Base-by-base conservation (phyloP, 257 asterid species). In the Thymus mandschuricus region DNA sequence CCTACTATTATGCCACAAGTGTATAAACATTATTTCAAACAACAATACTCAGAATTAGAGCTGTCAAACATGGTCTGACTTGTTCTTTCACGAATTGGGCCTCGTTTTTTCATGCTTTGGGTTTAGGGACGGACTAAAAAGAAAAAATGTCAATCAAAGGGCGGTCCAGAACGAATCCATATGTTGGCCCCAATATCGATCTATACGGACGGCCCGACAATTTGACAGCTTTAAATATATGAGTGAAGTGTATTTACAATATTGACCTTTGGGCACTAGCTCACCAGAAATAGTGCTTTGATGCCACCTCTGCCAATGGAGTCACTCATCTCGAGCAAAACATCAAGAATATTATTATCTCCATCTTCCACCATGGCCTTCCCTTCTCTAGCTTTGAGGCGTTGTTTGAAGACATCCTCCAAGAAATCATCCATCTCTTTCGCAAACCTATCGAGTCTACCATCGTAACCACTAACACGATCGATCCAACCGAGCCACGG, bases 401-500 rank as follows among this genome's bases (percentile, higher is more conserved):
- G 33, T 4, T 62, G 8, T 21, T 10, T 10, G 15, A 62, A 40
- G 10, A 62, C 35, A 62, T 9, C n/a, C 67, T 62, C 67, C 34
- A 62, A 10, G 15, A 62, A 62, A 15, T 40, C 50, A 8, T 62
- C 52, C 4, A 62, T 3, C 34, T 27, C 67, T 62, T 40, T 41
- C 8, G 52, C 67, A 41, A 21, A 3, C 8, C 9, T 40, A 9
- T 62, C n/a, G n/a, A 40, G 1, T 62, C 6, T 62, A 12, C 27
- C 2, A 62, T 40, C 67, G 10, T 15, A 40, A 40, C 67, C 67
- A 27, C 34, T 6, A 8, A 41, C 67, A 40, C 52, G 52, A 21
- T 62, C 67, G 3, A 40, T 15, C 67, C 67, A 62, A 21, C 52
- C 28, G 1, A 62, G 67, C 67, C 67, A 41, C 3, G 67, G 52